A percentile compares a stretch with the other conserved stretches of the same genome.
Evolutionary conservation across 2,329 filamentous ascomycete species (phyloP).

Genomic region (Macrophomina pseudophaseolina): DNA sequence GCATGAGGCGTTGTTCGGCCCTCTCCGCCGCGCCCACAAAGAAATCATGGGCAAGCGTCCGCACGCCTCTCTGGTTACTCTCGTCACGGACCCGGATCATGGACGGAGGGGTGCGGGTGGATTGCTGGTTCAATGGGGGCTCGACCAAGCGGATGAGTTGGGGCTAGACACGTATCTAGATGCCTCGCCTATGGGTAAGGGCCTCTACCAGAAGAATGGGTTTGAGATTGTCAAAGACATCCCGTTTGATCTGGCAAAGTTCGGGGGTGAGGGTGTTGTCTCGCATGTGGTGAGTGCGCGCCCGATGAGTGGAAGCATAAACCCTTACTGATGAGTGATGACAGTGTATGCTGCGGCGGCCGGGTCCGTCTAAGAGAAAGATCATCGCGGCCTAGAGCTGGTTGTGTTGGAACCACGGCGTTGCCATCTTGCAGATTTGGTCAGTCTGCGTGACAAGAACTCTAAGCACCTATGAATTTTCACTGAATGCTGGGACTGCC

Average conservation of each 20-base stretch:
- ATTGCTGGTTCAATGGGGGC: conserved; percentile 40
- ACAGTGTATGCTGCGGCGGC: conserved; percentile 14
- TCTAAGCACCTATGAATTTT: neutral
- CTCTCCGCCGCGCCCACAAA: neutral
- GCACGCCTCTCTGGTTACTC: conserved; percentile 34
- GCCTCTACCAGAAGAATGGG: conserved; percentile 41
- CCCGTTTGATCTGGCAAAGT: conserved; percentile 39
- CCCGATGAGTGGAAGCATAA: neutral
- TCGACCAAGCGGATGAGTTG: conserved; percentile 38
- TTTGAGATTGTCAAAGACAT: conserved; percentile 37
- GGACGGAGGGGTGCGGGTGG: conserved; percentile 40
- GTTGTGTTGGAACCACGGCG: neutral
- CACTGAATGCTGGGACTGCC: neutral
- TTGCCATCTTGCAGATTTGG: neutral
- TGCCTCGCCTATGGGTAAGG: conserved; percentile 40
- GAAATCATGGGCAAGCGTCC: conserved; percentile 2
- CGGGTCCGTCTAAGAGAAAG: conserved; percentile 7
- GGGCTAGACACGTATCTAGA: conserved; percentile 41
- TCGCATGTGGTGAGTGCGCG: conserved; percentile 38
- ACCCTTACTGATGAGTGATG: neutral
- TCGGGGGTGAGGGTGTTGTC: conserved; percentile 36
- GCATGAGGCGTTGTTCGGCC: conserved; percentile 1
- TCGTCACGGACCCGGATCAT: conserved; percentile 40
- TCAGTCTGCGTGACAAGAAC: neutral
- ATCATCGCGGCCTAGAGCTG: conserved; percentile 4